phyloP scores from a whole-genome alignment of 768 basidiomycete species.

The Zangia roseola region DNA sequence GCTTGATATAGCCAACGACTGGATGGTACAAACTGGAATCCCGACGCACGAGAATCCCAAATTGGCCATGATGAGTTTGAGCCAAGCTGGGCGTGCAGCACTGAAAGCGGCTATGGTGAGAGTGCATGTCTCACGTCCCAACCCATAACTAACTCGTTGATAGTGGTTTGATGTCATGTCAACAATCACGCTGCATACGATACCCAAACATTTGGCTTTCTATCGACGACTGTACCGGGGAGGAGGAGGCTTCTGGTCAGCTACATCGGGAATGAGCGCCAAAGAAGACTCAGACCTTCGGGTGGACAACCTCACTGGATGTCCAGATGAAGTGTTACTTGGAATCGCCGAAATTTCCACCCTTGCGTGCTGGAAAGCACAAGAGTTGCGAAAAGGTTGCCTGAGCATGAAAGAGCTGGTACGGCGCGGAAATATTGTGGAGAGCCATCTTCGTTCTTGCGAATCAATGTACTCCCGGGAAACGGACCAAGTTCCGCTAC shows the following conservation, averaged over 20 bases:
- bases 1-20: conserved; percentile 71
- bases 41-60: conserved; percentile 64
- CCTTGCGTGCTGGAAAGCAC: conserved; percentile 72
- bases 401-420: conserved; percentile 76
- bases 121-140: conserved; percentile 10
- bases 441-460: conserved; percentile 56
- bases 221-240: conserved; percentile 66
- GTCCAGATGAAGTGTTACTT: conserved; percentile 75
- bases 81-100: conserved; percentile 50
- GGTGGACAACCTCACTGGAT: conserved; percentile 72
- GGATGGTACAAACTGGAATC: conserved; percentile 69
- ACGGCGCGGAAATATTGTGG: conserved; percentile 67
- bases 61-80: conserved; percentile 54
- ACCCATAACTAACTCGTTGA: conserved; percentile 16
- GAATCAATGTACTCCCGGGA: conserved; percentile 31
- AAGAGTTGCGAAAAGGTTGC: conserved; percentile 59
- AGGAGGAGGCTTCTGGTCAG: conserved; percentile 45
- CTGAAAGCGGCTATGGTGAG: conserved; percentile 75
- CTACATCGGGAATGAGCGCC: conserved; percentile 25
- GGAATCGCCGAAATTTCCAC: conserved; percentile 73
- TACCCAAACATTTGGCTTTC: conserved; percentile 63
- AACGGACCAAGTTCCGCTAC: conserved; percentile 37
- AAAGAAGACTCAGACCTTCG: conserved; percentile 46
- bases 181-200: conserved; percentile 55
- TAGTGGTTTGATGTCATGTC: conserved; percentile 82